Percentiles rank a stretch among this genome's conserved stretches.
Conservation (phyloP, 2,329 filamentous ascomycete species). For the Fusarium luffae region DNA sequence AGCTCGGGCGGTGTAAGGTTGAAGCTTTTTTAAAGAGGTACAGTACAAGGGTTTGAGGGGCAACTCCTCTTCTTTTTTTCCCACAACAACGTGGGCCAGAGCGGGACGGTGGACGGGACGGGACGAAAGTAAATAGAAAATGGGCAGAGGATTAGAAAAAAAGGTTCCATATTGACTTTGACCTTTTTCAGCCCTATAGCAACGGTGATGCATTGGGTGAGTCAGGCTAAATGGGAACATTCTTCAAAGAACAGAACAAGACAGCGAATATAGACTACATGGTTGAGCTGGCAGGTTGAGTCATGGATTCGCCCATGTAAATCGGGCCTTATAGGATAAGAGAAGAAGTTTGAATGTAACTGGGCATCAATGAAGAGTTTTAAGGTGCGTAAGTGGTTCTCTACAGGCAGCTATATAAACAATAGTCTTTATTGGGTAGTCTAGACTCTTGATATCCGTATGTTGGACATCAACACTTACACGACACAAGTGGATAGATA, state of each 20-base stretch:
- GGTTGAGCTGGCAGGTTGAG: slow-evolving; percentile 14
- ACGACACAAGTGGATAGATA: slow-evolving; percentile 1
- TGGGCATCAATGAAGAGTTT: slow-evolving; percentile 20
- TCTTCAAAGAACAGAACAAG: neutral
- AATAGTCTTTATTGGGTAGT: neutral
- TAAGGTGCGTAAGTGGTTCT: slow-evolving; percentile 13
- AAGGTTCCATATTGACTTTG: neutral
- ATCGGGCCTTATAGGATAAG: neutral
- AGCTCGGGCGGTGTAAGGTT: slow-evolving; percentile 35
- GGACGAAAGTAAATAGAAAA: neutral
- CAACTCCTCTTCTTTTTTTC: neutral
- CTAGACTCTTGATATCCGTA: neutral
- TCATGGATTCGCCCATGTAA: slow-evolving; percentile 15
- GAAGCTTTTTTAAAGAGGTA: neutral
- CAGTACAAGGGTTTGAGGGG: neutral
- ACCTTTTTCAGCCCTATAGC: slow-evolving; percentile 20
- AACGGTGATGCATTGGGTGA: neutral
- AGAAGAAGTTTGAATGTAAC: neutral
- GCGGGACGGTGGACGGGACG: slow-evolving; percentile 19
- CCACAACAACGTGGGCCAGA: slow-evolving; percentile 13
- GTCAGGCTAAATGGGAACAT: slow-evolving; percentile 8
- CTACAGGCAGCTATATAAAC: neutral
- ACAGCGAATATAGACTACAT: neutral
- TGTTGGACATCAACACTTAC: neutral
- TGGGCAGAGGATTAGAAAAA: neutral